Evolutionary conservation across 371 early-diverging fungal species (phyloP).

Genomic region (Gilbertella persicaria): DNA sequence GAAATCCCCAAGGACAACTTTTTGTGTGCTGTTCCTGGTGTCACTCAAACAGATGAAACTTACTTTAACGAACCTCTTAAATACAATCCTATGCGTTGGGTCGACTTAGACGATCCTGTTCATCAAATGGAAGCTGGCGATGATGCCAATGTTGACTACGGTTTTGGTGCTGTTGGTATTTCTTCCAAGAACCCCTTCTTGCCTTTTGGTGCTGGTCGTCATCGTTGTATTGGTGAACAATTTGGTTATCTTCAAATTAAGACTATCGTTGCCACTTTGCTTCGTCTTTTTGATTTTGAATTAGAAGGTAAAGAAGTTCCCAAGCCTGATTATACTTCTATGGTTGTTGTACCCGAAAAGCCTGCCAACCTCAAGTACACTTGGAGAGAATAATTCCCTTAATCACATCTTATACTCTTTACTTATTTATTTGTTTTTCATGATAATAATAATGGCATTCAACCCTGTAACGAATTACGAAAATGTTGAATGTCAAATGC

Average conservation of each 20-base stretch:
- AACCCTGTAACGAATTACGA: too few relatives aligned
- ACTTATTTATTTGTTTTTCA: not conserved
- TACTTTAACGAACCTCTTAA: slow-evolving; percentile 78
- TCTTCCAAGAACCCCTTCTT: slow-evolving; percentile 80
- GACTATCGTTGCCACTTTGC: slow-evolving; percentile 80
- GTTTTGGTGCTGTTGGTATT: slow-evolving; percentile 82
- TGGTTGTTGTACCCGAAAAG: slow-evolving; percentile 86
- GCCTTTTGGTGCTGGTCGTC: slow-evolving; percentile 97
- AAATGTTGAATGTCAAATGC: too few relatives aligned
- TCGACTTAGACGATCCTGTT: slow-evolving; percentile 49
- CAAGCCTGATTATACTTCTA: slow-evolving; percentile 82
- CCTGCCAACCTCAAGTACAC: slow-evolving; percentile 68
- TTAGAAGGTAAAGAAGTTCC: slow-evolving; percentile 71
- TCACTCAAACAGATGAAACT: slow-evolving; percentile 77
- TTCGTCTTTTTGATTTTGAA: slow-evolving; percentile 76
- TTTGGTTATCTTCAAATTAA: slow-evolving; percentile 97
- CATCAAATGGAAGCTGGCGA: slow-evolving; percentile 54
- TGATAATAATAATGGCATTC: not conserved
- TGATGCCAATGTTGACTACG: slow-evolving; percentile 81
- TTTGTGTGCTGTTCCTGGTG: slow-evolving; percentile 83
- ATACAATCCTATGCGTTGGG: slow-evolving; percentile 86
- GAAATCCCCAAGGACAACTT: slow-evolving; percentile 90
- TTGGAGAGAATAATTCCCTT: slow-evolving; percentile 52
- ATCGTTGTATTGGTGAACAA: slow-evolving; percentile 97
- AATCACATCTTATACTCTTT: not conserved